Conservation (phyloP, 306 rosid species). For the Cicer arietinum region DNA sequence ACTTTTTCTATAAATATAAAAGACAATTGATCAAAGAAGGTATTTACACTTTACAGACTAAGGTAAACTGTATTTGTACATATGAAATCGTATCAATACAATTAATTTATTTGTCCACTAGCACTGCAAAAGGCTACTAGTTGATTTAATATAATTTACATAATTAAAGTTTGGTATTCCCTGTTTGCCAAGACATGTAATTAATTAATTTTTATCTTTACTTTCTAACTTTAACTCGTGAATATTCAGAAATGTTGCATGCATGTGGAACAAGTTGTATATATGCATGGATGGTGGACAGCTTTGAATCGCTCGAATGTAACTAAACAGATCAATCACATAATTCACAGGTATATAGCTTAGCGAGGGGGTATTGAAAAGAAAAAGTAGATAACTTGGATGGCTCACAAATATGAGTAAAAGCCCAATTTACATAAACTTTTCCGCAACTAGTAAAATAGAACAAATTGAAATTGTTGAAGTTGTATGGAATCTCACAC, state of each 20-base stretch:
- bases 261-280: slow-evolving; percentile 30
- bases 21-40: too few species aligned
- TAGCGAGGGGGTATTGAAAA: too few species aligned
- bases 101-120: slow-evolving; percentile 50
- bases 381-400: not conserved
- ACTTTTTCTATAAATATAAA: too few species aligned
- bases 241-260: slow-evolving; percentile 42
- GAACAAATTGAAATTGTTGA: too few species aligned
- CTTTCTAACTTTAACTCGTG: slow-evolving; percentile 46
- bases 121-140: slow-evolving; percentile 33
- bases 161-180: slow-evolving; percentile 31
- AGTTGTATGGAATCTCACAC: too few species aligned
- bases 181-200: slow-evolving; percentile 30
- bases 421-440: not conserved
- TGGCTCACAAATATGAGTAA: not conserved
- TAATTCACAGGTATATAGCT: too few species aligned
- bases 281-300: not conserved
- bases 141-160: slow-evolving; percentile 19
- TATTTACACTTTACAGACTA: slow-evolving; percentile 44
- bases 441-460: not conserved
- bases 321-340: too few species aligned
- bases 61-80: slow-evolving; percentile 44
- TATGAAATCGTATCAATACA: slow-evolving; percentile 15
- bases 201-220: slow-evolving; percentile 14
- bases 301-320: too few species aligned